Conservation (phyloP, 2,329 filamentous ascomycete species). For the Bipolaris zeicola region DNA sequence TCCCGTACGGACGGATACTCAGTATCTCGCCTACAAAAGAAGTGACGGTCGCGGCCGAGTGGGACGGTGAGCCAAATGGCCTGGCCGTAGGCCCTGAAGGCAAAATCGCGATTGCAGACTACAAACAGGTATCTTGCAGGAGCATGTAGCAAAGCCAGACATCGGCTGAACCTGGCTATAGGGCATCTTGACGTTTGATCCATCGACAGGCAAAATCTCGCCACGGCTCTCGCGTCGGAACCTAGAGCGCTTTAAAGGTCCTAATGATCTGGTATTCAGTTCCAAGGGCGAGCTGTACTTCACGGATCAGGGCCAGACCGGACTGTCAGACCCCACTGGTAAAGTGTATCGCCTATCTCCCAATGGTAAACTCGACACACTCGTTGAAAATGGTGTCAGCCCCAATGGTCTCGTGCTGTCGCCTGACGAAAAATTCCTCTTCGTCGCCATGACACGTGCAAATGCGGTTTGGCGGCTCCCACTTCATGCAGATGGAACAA, state of each 20-base stretch:
- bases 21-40: conserved; percentile 40
- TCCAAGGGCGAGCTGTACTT: conserved; percentile 51
- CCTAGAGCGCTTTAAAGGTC: conserved; percentile 53
- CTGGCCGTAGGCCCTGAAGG: conserved; percentile 45
- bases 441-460: conserved; percentile 50
- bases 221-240: conserved; percentile 47
- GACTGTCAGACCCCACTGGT: conserved; percentile 51
- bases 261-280: conserved; percentile 51
- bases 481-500: conserved; percentile 48
- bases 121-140: conserved; percentile 47
- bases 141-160: background rate
- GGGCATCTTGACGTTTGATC: conserved; percentile 49
- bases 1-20: conserved; percentile 51
- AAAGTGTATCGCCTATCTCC: conserved; percentile 47
- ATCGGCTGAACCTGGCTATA: conserved; percentile 24
- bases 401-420: conserved; percentile 50
- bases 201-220: conserved; percentile 30
- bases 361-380: conserved; percentile 47
- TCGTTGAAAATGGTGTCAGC: conserved; percentile 49
- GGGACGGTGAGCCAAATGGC: conserved; percentile 53
- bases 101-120: conserved; percentile 48
- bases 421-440: conserved; percentile 47
- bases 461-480: conserved; percentile 53
- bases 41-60: conserved; percentile 40
- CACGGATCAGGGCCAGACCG: conserved; percentile 54